phyloP scores from a whole-genome alignment of 805 yeast species.

The Gaillardinia entomophila region DNA sequence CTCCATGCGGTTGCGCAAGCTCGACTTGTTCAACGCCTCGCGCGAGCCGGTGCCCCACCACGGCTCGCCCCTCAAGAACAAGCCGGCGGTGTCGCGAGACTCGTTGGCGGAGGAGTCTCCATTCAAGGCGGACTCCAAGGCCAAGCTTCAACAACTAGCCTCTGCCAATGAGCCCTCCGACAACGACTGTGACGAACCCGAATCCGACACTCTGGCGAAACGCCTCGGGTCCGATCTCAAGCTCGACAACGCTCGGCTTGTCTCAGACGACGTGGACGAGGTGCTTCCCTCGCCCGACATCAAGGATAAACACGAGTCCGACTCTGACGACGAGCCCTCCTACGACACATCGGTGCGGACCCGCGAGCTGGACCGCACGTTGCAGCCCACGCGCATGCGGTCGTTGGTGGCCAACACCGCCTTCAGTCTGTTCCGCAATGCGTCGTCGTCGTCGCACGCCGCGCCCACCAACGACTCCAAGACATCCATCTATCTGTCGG shows the following conservation, averaged over 20 bases:
- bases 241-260: no score
- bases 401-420: conserved; percentile 32
- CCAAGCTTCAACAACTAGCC: conserved; percentile 10
- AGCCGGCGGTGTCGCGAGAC: conserved; percentile 5
- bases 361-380: not conserved
- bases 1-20: conserved; percentile 36
- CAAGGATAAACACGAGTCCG: conserved; percentile 5
- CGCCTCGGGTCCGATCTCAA: conserved; percentile 16
- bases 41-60: conserved; percentile 2
- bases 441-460: conserved; percentile 3
- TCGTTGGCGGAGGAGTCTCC: conserved; percentile 7
- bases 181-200: not conserved
- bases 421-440: conserved; percentile 25
- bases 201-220: not conserved
- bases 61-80: conserved; percentile 13
- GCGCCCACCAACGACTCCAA: not conserved
- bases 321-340: conserved; percentile 3
- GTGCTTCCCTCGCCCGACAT: not conserved
- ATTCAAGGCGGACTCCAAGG: conserved; percentile 5
- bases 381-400: conserved; percentile 13
- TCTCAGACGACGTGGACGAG: not conserved
- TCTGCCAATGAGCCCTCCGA: not conserved
- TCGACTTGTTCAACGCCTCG: conserved; percentile 27
- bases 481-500: conserved; percentile 1
- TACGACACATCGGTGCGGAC: not conserved